A percentile compares a stretch with the other conserved stretches of the same genome.
These are phyloP conservation scores for Xylaria sp. DNA, from an alignment of 2,329 filamentous ascomycete genomes.

Conservation along the genomic window DNA sequence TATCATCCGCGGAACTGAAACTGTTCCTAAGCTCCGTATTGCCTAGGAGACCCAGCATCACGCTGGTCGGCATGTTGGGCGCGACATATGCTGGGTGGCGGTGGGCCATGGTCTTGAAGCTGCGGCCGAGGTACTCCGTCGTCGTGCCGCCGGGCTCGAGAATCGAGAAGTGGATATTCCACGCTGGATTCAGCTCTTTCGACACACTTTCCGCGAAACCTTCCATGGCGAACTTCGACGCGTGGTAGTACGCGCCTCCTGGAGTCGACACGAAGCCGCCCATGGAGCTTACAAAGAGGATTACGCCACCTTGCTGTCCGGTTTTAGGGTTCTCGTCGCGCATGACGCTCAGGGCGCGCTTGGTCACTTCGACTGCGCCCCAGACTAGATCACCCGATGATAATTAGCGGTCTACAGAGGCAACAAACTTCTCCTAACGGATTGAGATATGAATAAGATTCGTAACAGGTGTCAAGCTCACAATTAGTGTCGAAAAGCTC, in stretches of 20 bases:
- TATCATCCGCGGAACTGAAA: conserved; percentile 50
- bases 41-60: conserved; percentile 48
- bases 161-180: conserved; percentile 53
- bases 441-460: too few species aligned
- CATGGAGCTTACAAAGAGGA: conserved; percentile 67
- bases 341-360: conserved; percentile 52
- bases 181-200: conserved; percentile 40
- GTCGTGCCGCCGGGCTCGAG: conserved; percentile 56
- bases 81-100: conserved; percentile 55
- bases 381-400: conserved; percentile 46
- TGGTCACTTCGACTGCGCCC: conserved; percentile 55
- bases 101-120: conserved; percentile 44
- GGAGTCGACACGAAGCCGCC: conserved; percentile 54
- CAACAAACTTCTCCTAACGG: neutral
- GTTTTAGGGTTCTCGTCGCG: conserved; percentile 47
- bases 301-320: conserved; percentile 58
- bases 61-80: conserved; percentile 39
- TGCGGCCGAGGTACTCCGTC: conserved; percentile 48
- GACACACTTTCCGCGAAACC: conserved; percentile 41
- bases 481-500: conserved; percentile 56
- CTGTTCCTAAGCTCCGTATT: conserved; percentile 39
- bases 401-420: neutral
- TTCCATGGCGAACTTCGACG: conserved; percentile 43
- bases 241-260: conserved; percentile 43
- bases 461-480: conserved; percentile 3